Evolutionary conservation across 1,284 basidiomycete species (phyloP).

Genomic region (Stygiomarasmius scandens): DNA sequence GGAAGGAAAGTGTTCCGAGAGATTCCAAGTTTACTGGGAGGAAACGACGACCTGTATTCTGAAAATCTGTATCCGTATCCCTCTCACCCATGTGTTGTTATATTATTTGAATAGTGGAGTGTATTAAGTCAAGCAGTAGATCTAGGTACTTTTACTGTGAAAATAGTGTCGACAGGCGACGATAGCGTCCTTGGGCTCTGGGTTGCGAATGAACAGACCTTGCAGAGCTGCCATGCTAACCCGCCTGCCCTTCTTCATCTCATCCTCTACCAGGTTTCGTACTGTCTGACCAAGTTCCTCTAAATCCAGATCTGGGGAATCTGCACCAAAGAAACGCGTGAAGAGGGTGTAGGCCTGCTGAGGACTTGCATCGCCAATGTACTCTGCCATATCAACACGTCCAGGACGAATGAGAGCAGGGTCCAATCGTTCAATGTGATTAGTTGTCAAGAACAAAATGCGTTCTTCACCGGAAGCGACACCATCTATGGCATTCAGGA

Average conservation of each 20-base stretch:
- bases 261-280: conserved; percentile 53
- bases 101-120: too few species aligned
- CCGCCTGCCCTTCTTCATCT: conserved; percentile 53
- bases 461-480: conserved; percentile 96
- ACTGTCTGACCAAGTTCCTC: conserved; percentile 52
- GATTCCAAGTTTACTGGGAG: conserved; percentile 85
- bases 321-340: conserved; percentile 79
- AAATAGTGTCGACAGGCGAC: conserved; percentile 57
- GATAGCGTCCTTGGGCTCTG: conserved; percentile 63
- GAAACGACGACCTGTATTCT: conserved; percentile 72
- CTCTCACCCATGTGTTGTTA: too few species aligned
- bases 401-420: conserved; percentile 95
- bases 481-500: conserved; percentile 96
- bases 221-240: conserved; percentile 95
- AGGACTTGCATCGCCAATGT: conserved; percentile 88
- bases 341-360: conserved; percentile 83
- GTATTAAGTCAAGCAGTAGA: not conserved
- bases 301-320: conserved; percentile 39
- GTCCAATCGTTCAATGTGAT: conserved; percentile 84
- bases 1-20: conserved; percentile 76
- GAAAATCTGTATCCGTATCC: conserved; percentile 16
- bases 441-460: conserved; percentile 99
- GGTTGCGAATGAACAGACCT: conserved; percentile 85
- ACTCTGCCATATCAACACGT: conserved; percentile 85
- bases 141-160: conserved; percentile 28